phyloP scores from a whole-genome alignment of 2,329 filamentous ascomycete species.

The Monilinia laxa region DNA sequence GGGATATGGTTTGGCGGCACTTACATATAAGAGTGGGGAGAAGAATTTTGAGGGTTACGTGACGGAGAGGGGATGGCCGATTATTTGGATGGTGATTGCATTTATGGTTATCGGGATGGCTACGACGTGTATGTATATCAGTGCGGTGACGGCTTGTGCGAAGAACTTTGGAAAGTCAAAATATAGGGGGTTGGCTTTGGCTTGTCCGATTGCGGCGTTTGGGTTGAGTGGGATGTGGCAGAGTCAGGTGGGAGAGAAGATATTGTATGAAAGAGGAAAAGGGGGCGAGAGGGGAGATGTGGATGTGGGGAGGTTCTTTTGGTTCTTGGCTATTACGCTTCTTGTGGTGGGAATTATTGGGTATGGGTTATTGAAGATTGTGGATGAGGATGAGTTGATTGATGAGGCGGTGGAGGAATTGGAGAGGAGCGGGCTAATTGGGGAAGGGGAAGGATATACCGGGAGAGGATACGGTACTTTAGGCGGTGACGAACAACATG shows the following conservation, averaged over 20 bases:
- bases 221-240: constrained; percentile 95
- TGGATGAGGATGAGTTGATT: constrained; percentile 84
- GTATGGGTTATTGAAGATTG: constrained; percentile 69
- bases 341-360: constrained; percentile 70
- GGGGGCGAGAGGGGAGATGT: constrained; percentile 64
- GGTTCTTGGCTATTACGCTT: constrained; percentile 77
- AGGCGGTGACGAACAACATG: constrained; percentile 35
- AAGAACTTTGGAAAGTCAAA: constrained; percentile 95
- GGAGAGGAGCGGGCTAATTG: constrained; percentile 81
- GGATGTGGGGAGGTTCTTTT: constrained; percentile 81
- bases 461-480: constrained; percentile 64
- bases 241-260: constrained; percentile 78
- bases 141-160: constrained; percentile 89
- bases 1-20: constrained; percentile 82
- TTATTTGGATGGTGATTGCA: constrained; percentile 78
- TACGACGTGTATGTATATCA: constrained; percentile 86
- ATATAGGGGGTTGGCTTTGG: constrained; percentile 84
- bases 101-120: constrained; percentile 82
- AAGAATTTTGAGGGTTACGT: constrained; percentile 44
- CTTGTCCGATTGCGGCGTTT: constrained; percentile 87
- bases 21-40: constrained; percentile 64
- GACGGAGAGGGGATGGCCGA: constrained; percentile 60
- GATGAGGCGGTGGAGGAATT: constrained; percentile 87
- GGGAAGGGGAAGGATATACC: constrained; percentile 71
- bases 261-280: constrained; percentile 68